Evolutionary conservation across 2,329 filamentous ascomycete genomes (phyloP).

Genomic region (Epichloe typhina): DNA sequence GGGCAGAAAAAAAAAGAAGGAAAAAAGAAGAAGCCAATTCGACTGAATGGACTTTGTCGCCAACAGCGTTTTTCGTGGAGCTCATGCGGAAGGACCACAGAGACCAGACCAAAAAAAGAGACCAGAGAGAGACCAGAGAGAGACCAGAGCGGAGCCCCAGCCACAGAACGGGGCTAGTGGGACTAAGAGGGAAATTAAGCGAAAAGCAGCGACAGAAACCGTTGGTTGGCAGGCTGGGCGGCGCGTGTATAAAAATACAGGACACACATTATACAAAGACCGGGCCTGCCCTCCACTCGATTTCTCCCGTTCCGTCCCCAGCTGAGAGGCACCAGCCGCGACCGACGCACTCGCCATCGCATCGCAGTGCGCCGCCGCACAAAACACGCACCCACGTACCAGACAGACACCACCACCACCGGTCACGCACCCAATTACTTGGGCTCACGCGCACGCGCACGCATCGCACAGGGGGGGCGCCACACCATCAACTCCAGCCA

Average conservation of each 20-base stretch:
- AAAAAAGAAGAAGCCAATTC: background rate
- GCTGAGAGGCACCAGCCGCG: slow-evolving; percentile 2
- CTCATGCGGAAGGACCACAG: no score
- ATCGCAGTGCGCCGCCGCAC: slow-evolving; percentile 1
- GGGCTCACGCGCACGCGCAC: background rate
- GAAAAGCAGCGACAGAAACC: slow-evolving; percentile 19
- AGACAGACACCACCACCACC: background rate
- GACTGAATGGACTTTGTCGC: no score
- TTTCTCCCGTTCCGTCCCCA: slow-evolving; percentile 20
- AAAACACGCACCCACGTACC: background rate
- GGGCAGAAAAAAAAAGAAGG: background rate
- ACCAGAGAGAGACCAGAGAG: background rate
- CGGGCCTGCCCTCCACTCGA: slow-evolving; percentile 30
- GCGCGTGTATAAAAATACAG: slow-evolving; percentile 31
- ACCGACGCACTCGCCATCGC: background rate
- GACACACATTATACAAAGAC: slow-evolving; percentile 30
- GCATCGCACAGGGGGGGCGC: background rate
- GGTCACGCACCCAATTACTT: background rate
- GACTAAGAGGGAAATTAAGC: slow-evolving; percentile 24
- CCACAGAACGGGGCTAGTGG: slow-evolving; percentile 17
- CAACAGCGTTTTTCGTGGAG: background rate
- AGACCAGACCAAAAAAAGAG: background rate
- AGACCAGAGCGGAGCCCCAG: slow-evolving; percentile 1
- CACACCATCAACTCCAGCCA: background rate
- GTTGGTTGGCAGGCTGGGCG: slow-evolving; percentile 17